Evolutionary conservation across 345 rosid genomes (phyloP), one percentile per base, ranked within the genome.

Genomic region (Gossypium herbaceum): DNA sequence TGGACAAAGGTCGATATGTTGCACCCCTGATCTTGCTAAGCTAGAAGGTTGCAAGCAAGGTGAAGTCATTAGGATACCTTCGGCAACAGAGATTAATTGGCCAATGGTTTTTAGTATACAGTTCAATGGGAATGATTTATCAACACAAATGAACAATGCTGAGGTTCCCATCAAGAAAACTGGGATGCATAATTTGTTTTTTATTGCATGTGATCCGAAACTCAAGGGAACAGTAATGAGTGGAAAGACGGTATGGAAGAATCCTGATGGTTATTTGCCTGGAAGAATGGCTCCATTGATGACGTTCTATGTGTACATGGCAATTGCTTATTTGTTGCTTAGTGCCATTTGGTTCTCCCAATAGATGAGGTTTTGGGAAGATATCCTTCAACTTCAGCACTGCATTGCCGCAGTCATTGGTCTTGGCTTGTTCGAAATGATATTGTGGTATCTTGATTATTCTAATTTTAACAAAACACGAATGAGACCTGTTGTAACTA

Each of bases 161-260:
- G 80, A 84, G 60, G 83, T 95, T 77, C 82, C 73, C 25, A 87
- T 95, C 67, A 79, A 81, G 20, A 85, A 78, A 81, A 90, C 97
- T 6, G 99, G 99, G 75, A 95, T 95, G 94, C 90, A 93, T 75
- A 91, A 95, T 79, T 87, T 95, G 72, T 85, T 91, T 80, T 95
- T 95, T 64, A 81, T 95, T 43, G 84, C 96, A 0, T 93, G 99
- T 77, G 98, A 95, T 81, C 97, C 94, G 8, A 86, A 85, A 61
- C 93, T 92, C 60, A 90, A 84, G 85, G 98, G 92, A n/a, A 78
- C 90, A 12, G 75, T 70, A 59, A 89, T 95, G 93, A 88, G 88
- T 11, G 99, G 99, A 70, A 91, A 86, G 88, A 95, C 99, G n/a
- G 74, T 89, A 22, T 95, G 99, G 99, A 95, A 88, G 83, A 95